Base-by-base conservation (phyloP, 2,329 filamentous ascomycete species). In the Penicillium sp. region DNA sequence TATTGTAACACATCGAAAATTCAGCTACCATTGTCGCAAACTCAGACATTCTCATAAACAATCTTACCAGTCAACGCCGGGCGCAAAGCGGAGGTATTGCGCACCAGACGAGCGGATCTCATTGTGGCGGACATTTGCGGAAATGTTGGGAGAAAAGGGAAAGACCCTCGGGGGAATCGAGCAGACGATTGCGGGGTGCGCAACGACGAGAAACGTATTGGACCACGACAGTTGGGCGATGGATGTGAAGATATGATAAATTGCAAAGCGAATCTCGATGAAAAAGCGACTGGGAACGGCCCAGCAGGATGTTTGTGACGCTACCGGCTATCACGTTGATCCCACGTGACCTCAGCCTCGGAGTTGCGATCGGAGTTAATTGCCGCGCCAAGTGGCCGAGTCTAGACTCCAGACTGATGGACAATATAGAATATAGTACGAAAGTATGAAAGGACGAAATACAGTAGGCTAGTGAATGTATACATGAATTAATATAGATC, bases 51-150 rank as follows among this genome's bases (percentile, higher is more conserved):
- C n/a, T 18, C 17, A 9, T 3, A 17, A 23, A 7, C 21, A 9
- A 23, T 58, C 64, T 58, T 60, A 72, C 68, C 60, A 34, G 61
- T 52, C 53, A 69, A 48, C 26, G 59, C 59, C 24, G 69, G 61
- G 39, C 67, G 66, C 53, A 68, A 61, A 30, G 63, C 62, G 52
- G 65, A 58, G 45, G 62, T 67, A 56, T 60, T 69, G 66, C 69
- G 72, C 60, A 71, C 65, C 59, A 74, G 63, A 51, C 64, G 64
- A 57, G 69, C 66, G 49, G 71, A 70, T 60, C 69, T 72, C 69
- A 74, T 69, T 24, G 65, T 65, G 51, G 68, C 68, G 62, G 69
- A 70, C 66, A 71, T 71, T 63, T 60, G 60, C 60, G 66, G 64
- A 64, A 64, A 56, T 59, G 55, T 62, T 62, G 55, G 52, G 46